phyloP scores from a whole-genome alignment of 1,284 basidiomycete species.

The Leccinum huronense region DNA sequence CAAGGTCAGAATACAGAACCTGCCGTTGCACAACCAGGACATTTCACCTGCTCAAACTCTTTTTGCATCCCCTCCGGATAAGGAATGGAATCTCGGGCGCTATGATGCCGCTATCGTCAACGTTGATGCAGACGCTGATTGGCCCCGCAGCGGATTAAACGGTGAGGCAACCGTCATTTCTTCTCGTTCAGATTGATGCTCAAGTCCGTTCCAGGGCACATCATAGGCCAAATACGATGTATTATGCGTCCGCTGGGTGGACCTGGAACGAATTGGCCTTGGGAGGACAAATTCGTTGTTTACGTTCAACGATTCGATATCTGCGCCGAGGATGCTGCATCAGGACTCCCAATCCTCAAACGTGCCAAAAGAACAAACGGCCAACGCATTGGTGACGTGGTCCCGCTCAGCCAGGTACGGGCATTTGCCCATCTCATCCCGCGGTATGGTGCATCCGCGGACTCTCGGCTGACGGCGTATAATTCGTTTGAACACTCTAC shows the following conservation, averaged over 20 bases:
- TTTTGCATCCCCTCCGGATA: neutral
- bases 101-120: slow-evolving; percentile 4
- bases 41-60: neutral
- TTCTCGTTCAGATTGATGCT: neutral
- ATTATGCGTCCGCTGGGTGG: neutral
- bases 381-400: neutral
- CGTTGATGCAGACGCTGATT: slow-evolving; percentile 1
- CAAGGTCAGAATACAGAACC: slow-evolving; percentile 3
- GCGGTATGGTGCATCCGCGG: slow-evolving; percentile 1
- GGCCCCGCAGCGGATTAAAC: slow-evolving; percentile 1
- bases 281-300: neutral
- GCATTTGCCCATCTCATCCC: neutral
- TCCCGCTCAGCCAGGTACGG: neutral
- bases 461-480: neutral
- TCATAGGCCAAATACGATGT: neutral
- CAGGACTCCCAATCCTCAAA: neutral
- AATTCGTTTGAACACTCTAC: neutral
- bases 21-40: neutral
- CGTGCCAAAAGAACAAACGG: neutral
- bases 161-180: neutral
- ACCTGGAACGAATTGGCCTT: neutral
- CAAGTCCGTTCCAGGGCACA: neutral
- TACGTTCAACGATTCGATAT: neutral
- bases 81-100: neutral
- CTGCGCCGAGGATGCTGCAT: neutral